A percentile compares a stretch with the other conserved stretches of the same genome.
Evolutionary conservation across 2,329 filamentous ascomycete species (phyloP).

Genomic region (Alternaria sp.): DNA sequence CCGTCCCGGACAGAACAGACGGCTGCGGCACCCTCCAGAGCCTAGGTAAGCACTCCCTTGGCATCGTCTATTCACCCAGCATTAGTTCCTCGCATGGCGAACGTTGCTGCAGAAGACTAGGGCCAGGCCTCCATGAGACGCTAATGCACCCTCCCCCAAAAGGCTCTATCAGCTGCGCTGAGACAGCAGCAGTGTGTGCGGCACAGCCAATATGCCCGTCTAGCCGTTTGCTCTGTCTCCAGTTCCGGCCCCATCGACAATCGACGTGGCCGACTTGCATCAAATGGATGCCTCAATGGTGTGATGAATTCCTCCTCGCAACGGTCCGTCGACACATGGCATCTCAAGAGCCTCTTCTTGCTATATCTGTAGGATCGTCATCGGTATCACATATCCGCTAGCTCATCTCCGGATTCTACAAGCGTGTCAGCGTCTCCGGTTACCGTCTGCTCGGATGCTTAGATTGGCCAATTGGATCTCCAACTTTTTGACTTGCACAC

Average conservation of each 20-base stretch:
- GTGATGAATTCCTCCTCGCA: conserved; percentile 4
- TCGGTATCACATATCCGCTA: conserved; percentile 15
- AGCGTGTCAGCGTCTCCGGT: conserved; percentile 15
- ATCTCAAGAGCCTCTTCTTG: conserved; percentile 18
- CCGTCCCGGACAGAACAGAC: neutral
- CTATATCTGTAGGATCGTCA: conserved; percentile 4
- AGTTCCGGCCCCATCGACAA: conserved; percentile 17
- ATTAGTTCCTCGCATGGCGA: conserved; percentile 17
- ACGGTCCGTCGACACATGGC: conserved; percentile 10
- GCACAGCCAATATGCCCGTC: conserved; percentile 27
- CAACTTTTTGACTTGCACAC: neutral
- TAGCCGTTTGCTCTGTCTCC: conserved; percentile 26
- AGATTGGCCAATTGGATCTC: conserved; percentile 14
- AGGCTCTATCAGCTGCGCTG: conserved; percentile 26
- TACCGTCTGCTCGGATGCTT: conserved; percentile 26
- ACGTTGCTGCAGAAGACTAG: conserved; percentile 19
- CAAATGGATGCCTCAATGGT: conserved; percentile 23
- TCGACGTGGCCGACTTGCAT: conserved; percentile 42
- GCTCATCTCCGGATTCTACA: conserved; percentile 20
- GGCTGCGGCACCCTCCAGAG: neutral
- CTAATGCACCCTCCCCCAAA: conserved; percentile 35
- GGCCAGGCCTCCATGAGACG: conserved; percentile 23
- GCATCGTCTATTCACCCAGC: conserved; percentile 17
- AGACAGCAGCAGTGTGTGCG: conserved; percentile 27
- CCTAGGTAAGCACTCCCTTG: conserved; percentile 1